These are phyloP conservation scores for Alternaria ethzedia DNA, from an alignment of 2,329 filamentous ascomycete species.

Conservation along the genomic window DNA sequence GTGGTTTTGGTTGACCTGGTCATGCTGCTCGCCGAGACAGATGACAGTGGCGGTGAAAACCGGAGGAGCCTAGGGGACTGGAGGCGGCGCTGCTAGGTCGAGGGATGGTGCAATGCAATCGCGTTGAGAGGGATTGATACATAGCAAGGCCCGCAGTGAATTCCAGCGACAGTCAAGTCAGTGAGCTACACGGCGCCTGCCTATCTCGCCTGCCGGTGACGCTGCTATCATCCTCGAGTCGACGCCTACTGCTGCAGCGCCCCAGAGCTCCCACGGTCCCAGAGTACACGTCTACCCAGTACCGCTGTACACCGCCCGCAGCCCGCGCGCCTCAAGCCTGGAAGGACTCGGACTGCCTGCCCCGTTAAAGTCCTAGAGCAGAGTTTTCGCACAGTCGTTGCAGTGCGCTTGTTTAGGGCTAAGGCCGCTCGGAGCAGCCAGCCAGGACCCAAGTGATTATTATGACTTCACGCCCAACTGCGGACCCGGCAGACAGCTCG, in stretches of 20 bases:
- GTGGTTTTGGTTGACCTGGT: constrained; percentile 7
- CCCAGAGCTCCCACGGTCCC: constrained; percentile 21
- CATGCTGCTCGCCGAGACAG: constrained; percentile 19
- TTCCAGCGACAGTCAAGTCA: not conserved
- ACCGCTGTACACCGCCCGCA: constrained; percentile 37
- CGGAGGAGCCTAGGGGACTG: not conserved
- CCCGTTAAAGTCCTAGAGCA: constrained; percentile 41
- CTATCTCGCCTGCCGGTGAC: constrained; percentile 19
- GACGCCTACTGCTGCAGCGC: not conserved
- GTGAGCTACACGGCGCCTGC: constrained; percentile 27
- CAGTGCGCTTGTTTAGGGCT: constrained; percentile 39
- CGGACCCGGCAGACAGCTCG: constrained; percentile 27
- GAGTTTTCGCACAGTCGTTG: constrained; percentile 42
- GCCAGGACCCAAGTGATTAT: constrained; percentile 39
- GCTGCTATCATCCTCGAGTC: not conserved
- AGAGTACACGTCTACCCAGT: constrained; percentile 22
- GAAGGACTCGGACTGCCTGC: constrained; percentile 37
- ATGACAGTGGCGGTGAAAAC: constrained; percentile 18
- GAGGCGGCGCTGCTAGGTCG: not conserved
- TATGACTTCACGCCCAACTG: constrained; percentile 43
- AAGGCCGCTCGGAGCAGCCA: constrained; percentile 39
- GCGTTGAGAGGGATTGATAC: not conserved
- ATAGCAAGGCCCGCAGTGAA: not conserved
- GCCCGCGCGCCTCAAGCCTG: constrained; percentile 30
- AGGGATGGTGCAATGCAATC: constrained; percentile 2